Percentiles rank a stretch among this genome's conserved stretches.
Evolutionary conservation across 768 basidiomycete species (phyloP).

Genomic region (Psilocybe sp.): DNA sequence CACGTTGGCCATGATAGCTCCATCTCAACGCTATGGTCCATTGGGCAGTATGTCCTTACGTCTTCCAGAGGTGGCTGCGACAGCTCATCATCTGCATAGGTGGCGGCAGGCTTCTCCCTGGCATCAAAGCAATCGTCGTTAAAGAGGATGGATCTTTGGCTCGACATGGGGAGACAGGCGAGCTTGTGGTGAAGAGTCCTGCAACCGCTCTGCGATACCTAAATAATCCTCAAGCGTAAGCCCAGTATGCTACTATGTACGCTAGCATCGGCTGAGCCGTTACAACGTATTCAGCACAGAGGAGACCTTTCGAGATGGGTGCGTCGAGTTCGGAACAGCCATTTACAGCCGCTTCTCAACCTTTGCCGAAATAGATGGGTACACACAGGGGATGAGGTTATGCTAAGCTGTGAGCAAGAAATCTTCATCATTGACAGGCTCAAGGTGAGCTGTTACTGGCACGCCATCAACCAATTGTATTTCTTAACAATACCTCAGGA

Average conservation of each 20-base stretch:
- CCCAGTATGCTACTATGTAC: constrained; percentile 15
- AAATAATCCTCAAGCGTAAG: constrained; percentile 49
- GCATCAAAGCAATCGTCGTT: constrained; percentile 40
- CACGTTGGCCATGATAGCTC: constrained; percentile 43
- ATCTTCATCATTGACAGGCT: constrained; percentile 58
- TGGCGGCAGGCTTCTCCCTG: constrained; percentile 42
- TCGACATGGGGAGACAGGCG: constrained; percentile 42
- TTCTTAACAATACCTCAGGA: constrained; percentile 35
- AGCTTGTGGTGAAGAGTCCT: constrained; percentile 45
- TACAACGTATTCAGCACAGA: constrained; percentile 40
- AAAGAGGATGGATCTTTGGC: constrained; percentile 44
- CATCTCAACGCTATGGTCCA: constrained; percentile 36
- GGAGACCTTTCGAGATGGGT: constrained; percentile 63
- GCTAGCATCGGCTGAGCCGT: constrained; percentile 8
- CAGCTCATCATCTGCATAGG: constrained; percentile 18
- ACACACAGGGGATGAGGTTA: constrained; percentile 60
- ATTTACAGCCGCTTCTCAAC: background rate
- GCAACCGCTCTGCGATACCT: constrained; percentile 40
- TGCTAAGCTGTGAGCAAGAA: constrained; percentile 46
- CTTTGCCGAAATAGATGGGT: constrained; percentile 45
- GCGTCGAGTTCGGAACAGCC: constrained; percentile 12
- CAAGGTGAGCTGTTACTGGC: constrained; percentile 37
- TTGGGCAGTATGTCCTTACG: constrained; percentile 30
- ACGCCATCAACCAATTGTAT: background rate
- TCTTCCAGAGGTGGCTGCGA: constrained; percentile 12